Base-by-base conservation (phyloP, 176 grass and related monocot species). In the Ensete glaucum region DNA sequence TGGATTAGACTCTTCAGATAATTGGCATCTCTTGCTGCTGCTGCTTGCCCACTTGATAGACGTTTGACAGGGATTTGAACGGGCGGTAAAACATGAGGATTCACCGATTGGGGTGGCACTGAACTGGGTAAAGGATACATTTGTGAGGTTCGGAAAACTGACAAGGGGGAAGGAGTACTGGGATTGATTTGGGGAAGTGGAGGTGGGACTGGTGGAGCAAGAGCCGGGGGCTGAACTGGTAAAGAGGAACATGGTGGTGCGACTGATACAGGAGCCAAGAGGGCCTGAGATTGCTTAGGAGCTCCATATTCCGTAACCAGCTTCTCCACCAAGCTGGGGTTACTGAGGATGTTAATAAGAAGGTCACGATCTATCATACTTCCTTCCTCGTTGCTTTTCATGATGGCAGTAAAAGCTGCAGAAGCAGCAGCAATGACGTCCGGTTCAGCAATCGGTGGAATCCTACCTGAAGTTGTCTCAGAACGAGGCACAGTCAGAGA, bases 321-420 rank as follows among this genome's bases (percentile, higher is more conserved):
- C 79, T 88, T 94, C 78, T 89, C 88, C 79, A 99, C 54, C 66
- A 89, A 79, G 69, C 73, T 82, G 73, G 96, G 91, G 71, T 99
- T 89, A 74, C 81, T 99, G 75, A 99, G 78, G 74, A 99, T 99
- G 79, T 88, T 88, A 63, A 99, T 84, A 48, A 99, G 91, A 49
- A 99, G 82, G 71, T 99, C 86, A 53, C 75, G 73, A 52, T 99
- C 95, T 3, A 99, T 84, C 77, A 93, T 74, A 65, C 63, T 89
- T 76, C 91, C 96, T 62, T 91, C 80, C 73, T 88, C 82, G 49
- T 79, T 94, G 76, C 83, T 99, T 72, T 87, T 90, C 85, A 89
- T 95, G 69, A 94, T 85, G 56, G 93, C 93, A 51, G 90, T 99
- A 74, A 85, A 86, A 19, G 90, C 90, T 68, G 88, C 93, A 75